These are phyloP conservation scores for Neopestalotiopsis rosae DNA, from an alignment of 2,329 filamentous ascomycete genomes.

Conservation along the genomic window DNA sequence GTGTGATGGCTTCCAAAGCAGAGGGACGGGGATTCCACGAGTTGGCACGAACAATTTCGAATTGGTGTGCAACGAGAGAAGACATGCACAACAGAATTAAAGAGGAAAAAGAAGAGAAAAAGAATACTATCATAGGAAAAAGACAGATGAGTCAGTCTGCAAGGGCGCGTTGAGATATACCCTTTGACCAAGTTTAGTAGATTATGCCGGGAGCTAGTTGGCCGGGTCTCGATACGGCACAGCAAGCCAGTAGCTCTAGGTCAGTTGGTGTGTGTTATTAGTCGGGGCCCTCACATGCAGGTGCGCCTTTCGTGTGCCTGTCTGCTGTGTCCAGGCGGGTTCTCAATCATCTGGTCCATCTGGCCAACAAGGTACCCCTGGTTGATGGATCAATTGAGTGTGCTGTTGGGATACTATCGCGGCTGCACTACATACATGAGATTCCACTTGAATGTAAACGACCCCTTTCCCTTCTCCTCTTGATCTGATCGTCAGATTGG, in stretches of 20 bases:
- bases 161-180: background rate
- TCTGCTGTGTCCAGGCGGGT: conserved; percentile 9
- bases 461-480: too few species aligned
- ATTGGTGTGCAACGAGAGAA: background rate
- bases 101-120: background rate
- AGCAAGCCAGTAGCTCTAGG: too few species aligned
- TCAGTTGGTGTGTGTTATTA: too few species aligned
- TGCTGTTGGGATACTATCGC: background rate
- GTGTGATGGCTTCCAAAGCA: background rate
- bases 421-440: background rate
- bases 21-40: background rate
- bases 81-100: background rate
- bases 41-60: background rate
- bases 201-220: background rate
- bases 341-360: background rate
- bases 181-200: too few species aligned
- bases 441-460: too few species aligned
- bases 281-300: background rate
- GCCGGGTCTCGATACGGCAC: background rate
- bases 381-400: background rate
- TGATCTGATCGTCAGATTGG: too few species aligned
- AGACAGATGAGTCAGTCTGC: background rate
- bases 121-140: background rate
- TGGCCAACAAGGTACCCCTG: conserved; percentile 18
- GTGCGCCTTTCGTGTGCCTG: background rate